These are phyloP conservation scores for Iris macrosiphon DNA, from an alignment of 106 monocot genomes.

Conservation along the genomic window DNA sequence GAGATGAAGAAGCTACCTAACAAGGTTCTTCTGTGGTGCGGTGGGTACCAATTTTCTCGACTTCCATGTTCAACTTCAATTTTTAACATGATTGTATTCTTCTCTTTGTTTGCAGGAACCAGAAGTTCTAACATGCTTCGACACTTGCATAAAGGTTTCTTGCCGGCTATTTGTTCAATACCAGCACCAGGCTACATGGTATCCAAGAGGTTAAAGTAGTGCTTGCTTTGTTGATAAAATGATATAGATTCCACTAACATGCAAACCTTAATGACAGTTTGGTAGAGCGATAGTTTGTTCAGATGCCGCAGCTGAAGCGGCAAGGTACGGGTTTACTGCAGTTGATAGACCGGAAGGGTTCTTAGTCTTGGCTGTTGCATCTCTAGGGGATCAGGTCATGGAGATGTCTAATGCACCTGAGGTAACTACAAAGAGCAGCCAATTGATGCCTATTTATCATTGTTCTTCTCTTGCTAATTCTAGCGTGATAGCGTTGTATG, in stretches of 20 bases:
- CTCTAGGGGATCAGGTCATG: conserved; percentile 41
- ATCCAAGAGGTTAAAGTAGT: not conserved
- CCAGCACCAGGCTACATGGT: conserved; percentile 89
- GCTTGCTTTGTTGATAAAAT: not conserved
- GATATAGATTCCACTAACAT: too few relatives aligned
- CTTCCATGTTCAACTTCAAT: not conserved
- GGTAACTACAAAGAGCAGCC: too few relatives aligned
- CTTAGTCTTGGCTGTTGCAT: conserved; percentile 45
- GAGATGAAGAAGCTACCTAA: conserved; percentile 63
- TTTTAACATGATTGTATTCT: not conserved
- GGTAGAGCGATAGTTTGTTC: conserved; percentile 62
- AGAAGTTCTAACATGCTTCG: conserved; percentile 58
- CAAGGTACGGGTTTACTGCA: conserved; percentile 67
- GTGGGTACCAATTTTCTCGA: conserved; percentile 17
- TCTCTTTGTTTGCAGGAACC: conserved; percentile 28
- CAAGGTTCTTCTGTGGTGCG: conserved; percentile 73
- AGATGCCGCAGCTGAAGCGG: conserved; percentile 69
- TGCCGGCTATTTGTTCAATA: conserved; percentile 43
- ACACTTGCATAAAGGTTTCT: conserved; percentile 55
- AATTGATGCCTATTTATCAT: too few relatives aligned
- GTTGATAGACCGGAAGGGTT: conserved; percentile 65
- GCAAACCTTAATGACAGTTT: conserved; percentile 24
- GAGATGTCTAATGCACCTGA: conserved; percentile 38
- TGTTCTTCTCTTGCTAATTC: too few relatives aligned
- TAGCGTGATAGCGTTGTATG: too few relatives aligned